Conservation (phyloP, 352 stramenopile genomes). For the Albugo candida region DNA sequence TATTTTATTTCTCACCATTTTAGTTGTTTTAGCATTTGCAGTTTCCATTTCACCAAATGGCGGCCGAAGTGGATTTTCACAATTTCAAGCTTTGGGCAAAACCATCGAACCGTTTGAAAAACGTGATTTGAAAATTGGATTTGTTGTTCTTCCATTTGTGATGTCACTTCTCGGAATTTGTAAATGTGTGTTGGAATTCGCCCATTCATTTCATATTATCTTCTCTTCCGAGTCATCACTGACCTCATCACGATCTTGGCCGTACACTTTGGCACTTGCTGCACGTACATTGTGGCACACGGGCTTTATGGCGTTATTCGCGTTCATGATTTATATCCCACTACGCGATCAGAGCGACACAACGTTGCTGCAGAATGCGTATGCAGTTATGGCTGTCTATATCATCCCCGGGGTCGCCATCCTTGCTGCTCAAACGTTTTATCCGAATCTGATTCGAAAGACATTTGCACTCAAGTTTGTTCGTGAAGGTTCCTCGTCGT, state of each 20-base stretch:
- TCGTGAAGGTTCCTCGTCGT: slow-evolving; percentile 41
- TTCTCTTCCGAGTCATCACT: slow-evolving; percentile 16
- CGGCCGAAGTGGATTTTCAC: slow-evolving; percentile 29
- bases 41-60: slow-evolving; percentile 36
- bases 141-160: slow-evolving; percentile 27
- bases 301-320: slow-evolving; percentile 30
- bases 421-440: slow-evolving; percentile 24
- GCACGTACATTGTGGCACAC: slow-evolving; percentile 52
- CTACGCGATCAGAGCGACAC: slow-evolving; percentile 17
- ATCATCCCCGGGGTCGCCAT: slow-evolving; percentile 20
- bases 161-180: slow-evolving; percentile 25
- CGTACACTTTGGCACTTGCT: slow-evolving; percentile 33
- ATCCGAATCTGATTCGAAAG: slow-evolving; percentile 21
- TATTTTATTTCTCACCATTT: slow-evolving; percentile 48
- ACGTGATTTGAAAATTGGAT: slow-evolving; percentile 41
- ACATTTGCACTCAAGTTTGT: slow-evolving; percentile 51
- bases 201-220: slow-evolving; percentile 38
- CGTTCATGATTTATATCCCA: slow-evolving; percentile 36
- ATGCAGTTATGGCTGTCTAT: slow-evolving; percentile 15
- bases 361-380: slow-evolving; percentile 20
- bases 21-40: slow-evolving; percentile 38
- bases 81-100: slow-evolving; percentile 34
- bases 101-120: slow-evolving; percentile 27
- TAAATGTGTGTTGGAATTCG: slow-evolving; percentile 39
- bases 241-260: slow-evolving; percentile 32